These are phyloP conservation scores for Capillidium heterosporum DNA, from an alignment of 371 early-diverging fungal species.

Conservation along the genomic window DNA sequence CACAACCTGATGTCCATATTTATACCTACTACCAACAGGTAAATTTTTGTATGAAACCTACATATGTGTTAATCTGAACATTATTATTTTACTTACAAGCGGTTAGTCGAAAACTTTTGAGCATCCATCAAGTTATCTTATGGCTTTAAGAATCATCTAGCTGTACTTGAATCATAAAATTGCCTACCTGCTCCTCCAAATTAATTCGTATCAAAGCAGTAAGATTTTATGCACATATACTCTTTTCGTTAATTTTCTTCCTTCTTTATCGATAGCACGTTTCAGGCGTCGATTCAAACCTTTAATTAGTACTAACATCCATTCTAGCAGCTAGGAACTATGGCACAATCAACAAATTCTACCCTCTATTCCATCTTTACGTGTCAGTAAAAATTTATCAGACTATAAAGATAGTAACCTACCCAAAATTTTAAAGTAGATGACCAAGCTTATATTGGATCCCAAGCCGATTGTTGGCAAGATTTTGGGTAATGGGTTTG, in stretches of 20 bases:
- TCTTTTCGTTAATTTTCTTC: too few species aligned
- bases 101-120: conserved; percentile 65
- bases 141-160: conserved; percentile 56
- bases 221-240: conserved; percentile 5
- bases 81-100: conserved; percentile 39
- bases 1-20: conserved; percentile 54
- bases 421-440: conserved; percentile 45
- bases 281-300: conserved; percentile 65
- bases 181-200: conserved; percentile 38
- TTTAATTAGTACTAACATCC: conserved; percentile 59
- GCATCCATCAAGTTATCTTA: conserved; percentile 69
- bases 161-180: conserved; percentile 54
- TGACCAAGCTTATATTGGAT: conserved; percentile 35
- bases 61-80: background rate
- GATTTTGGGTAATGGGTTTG: conserved; percentile 60
- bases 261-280: conserved; percentile 19
- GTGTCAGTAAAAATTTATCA: conserved; percentile 2
- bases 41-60: background rate
- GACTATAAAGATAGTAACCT: conserved; percentile 20
- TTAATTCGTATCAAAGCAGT: conserved; percentile 53
- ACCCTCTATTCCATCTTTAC: conserved; percentile 20
- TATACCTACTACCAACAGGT: conserved; percentile 66
- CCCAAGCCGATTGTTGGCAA: conserved; percentile 47
- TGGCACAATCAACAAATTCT: conserved; percentile 44
- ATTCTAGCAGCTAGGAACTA: conserved; percentile 56